These are phyloP conservation scores for Candida awuae DNA, from an alignment of 805 yeast species.

Conservation along the genomic window DNA sequence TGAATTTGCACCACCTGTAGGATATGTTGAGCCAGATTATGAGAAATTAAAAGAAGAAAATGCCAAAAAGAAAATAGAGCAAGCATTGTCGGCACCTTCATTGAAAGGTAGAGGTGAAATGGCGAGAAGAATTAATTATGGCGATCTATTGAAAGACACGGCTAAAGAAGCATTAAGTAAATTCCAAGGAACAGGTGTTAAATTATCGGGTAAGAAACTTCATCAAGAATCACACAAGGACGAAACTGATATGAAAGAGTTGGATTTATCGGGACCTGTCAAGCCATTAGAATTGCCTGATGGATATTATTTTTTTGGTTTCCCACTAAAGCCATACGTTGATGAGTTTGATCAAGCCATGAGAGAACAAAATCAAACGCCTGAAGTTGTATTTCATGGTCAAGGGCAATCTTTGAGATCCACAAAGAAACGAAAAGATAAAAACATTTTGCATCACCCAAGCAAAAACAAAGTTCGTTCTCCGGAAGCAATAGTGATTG, in stretches of 20 bases:
- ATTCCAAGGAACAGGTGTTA: conserved; percentile 61
- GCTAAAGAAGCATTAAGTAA: conserved; percentile 21
- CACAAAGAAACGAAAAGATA: conserved; percentile 52
- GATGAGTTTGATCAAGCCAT: conserved; percentile 30
- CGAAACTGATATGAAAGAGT: conserved; percentile 20
- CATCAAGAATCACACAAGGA: conserved; percentile 12
- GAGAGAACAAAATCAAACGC: background rate
- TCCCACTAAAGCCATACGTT: conserved; percentile 55
- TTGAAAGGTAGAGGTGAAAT: conserved; percentile 49
- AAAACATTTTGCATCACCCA: conserved; percentile 40
- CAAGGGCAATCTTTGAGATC: conserved; percentile 66
- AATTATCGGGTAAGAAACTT: conserved; percentile 54
- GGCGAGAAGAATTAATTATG: conserved; percentile 68
- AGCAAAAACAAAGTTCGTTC: conserved; percentile 56
- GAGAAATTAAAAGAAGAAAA: conserved; percentile 35
- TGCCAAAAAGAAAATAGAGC: conserved; percentile 28
- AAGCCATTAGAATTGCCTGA: conserved; percentile 67
- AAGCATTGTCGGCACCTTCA: conserved; percentile 30
- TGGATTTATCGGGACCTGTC: conserved; percentile 53
- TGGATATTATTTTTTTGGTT: conserved; percentile 90
- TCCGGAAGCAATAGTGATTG: conserved; percentile 78
- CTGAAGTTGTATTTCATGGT: conserved; percentile 40
- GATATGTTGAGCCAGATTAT: conserved; percentile 88
- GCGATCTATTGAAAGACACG: conserved; percentile 44
- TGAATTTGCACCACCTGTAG: conserved; percentile 98